These are phyloP conservation scores for Trichoderma koningii DNA, from an alignment of 2,329 filamentous ascomycete genomes.

Conservation along the genomic window DNA sequence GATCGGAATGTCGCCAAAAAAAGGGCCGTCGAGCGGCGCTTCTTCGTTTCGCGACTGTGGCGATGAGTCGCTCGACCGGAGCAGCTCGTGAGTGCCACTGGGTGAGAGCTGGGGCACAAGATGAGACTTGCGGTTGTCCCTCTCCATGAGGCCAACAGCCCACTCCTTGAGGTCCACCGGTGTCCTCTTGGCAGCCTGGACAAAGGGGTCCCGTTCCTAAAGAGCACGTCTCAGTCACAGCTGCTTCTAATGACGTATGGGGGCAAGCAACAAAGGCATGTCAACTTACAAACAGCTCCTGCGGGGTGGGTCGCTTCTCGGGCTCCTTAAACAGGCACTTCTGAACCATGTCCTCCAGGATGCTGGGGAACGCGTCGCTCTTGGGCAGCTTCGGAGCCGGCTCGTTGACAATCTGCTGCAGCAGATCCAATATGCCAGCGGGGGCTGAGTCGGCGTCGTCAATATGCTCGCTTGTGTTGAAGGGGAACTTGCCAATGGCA, in stretches of 20 bases:
- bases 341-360: constrained; percentile 94
- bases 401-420: constrained; percentile 97
- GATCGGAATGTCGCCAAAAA: constrained; percentile 72
- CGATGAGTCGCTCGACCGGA: constrained; percentile 65
- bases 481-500: constrained; percentile 96
- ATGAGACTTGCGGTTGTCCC: constrained; percentile 93
- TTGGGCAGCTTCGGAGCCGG: constrained; percentile 90
- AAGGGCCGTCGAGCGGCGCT: constrained; percentile 60
- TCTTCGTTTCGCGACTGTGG: constrained; percentile 48
- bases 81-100: constrained; percentile 65
- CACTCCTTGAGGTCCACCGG: constrained; percentile 92
- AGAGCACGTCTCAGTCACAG: constrained; percentile 24
- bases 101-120: constrained; percentile 79
- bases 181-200: constrained; percentile 94
- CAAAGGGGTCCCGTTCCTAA: constrained; percentile 88
- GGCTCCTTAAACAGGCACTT: constrained; percentile 92
- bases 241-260: background rate
- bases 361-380: constrained; percentile 94
- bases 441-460: constrained; percentile 78
- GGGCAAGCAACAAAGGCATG: background rate
- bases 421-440: constrained; percentile 89
- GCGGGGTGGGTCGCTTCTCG: constrained; percentile 84
- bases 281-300: constrained; percentile 80
- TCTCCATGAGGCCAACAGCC: constrained; percentile 92
- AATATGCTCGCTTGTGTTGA: constrained; percentile 71